These are phyloP conservation scores for Ustilago nuda DNA, from an alignment of 1,284 basidiomycete genomes.

Conservation along the genomic window DNA sequence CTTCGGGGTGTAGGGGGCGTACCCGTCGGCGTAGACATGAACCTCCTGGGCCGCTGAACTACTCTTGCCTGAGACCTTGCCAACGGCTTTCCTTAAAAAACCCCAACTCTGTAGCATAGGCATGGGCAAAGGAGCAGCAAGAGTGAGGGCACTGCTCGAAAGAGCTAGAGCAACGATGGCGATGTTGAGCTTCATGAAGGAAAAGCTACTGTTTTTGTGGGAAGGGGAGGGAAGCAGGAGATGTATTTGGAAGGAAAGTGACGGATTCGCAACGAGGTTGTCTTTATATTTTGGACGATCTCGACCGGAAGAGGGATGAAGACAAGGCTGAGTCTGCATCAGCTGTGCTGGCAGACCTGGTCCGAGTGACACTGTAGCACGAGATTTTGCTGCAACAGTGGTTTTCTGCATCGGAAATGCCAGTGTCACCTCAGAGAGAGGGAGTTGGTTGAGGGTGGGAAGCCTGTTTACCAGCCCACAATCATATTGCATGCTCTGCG, in stretches of 20 bases:
- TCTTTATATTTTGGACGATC: background rate
- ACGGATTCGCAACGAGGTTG: background rate
- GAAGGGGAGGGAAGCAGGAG: background rate
- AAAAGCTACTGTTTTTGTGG: too few relatives aligned
- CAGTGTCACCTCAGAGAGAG: background rate
- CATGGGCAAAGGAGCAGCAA: slow-evolving; percentile 11
- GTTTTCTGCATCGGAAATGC: background rate
- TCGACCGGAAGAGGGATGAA: too few relatives aligned
- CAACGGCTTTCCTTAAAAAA: background rate
- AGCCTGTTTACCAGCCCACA: background rate
- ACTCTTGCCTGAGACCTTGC: background rate
- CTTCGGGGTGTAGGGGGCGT: background rate
- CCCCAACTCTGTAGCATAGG: background rate
- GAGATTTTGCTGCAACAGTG: background rate
- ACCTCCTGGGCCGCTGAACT: background rate
- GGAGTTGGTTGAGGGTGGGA: background rate
- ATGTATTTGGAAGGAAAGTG: background rate
- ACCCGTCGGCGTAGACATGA: background rate
- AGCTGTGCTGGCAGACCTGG: background rate
- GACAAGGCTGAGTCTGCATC: background rate
- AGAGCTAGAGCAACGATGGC: slow-evolving; percentile 21
- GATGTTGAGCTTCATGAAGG: slow-evolving; percentile 29
- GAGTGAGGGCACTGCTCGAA: slow-evolving; percentile 1
- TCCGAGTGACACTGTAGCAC: background rate
- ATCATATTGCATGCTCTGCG: background rate